Evolutionary conservation across 176 grass and related monocot species (phyloP), one percentile per base, ranked within the genome.

Genomic region (Microstegium vimineum): DNA sequence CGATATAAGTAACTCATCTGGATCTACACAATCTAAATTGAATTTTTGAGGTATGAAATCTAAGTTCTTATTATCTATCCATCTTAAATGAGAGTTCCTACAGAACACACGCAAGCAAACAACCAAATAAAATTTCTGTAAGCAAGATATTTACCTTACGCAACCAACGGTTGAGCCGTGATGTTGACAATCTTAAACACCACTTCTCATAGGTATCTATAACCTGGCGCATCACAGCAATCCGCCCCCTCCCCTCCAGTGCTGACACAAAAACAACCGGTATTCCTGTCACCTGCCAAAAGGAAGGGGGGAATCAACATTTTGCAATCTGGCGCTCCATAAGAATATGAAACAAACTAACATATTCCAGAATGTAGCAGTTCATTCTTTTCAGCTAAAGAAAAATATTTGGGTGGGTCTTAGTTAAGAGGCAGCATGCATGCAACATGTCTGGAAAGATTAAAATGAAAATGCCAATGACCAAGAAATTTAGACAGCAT

Each of bases 231-330:
- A 98, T 95, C 63, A 98, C 90, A 83, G 90, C 74, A 37, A 91
- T 14, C 38, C 93, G 75, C 14, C 93, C 90, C 76, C 64, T 91
- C 57, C 95, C 92, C 79, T 98, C 95, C 70, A 98, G 36, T 37
- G 95, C 95, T n/a, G 95, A 98, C 90, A 95, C 81, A 82, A 98
- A 98, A 27, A 98, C 89, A 84, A 95, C 95, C 2, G 92, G 95
- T 88, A 98, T 98, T 35, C 92, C 92, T 34, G 90, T 86, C 75
- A 98, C 82, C 95, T 95, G 83, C 13, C 56, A 91, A 81, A 75
- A 66, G 26, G n/a, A 69, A 13, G 62, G 62, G 40, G 6, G 37
- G 34, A 3, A 32, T 73, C 51, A 57, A 8, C 65, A 76, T 26
- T 45, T 52, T 83, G 57, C 7, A 26, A 70, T 54, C 23, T 62